Conservation (phyloP, 352 stramenopile species). For the Globisporangium heterothallicum region DNA sequence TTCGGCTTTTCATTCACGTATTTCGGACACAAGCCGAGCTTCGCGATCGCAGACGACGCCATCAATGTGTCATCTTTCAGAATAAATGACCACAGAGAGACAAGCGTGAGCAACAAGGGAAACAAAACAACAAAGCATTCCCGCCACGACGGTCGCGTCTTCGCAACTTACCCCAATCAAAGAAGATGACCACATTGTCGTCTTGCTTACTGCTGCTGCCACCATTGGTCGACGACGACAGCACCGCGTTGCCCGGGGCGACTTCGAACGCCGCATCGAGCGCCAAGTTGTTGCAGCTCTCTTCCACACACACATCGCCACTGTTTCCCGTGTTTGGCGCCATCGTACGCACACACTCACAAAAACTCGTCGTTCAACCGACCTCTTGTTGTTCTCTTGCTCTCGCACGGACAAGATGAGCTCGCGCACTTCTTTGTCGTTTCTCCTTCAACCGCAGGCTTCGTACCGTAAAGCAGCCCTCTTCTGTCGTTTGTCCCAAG, state of each 20-base stretch:
- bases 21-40: conserved; percentile 76
- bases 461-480: no score
- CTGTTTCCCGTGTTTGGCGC: conserved; percentile 48
- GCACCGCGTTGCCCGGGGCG: conserved; percentile 19
- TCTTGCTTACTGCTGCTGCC: conserved; percentile 25
- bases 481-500: no score
- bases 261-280: conserved; percentile 49
- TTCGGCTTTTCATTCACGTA: conserved; percentile 81
- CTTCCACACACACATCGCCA: conserved; percentile 62
- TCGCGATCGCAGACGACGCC: conserved; percentile 75
- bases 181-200: conserved; percentile 76
- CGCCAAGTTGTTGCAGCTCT: conserved; percentile 39
- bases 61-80: conserved; percentile 71
- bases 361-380: no score
- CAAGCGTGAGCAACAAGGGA: conserved; percentile 1
- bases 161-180: conserved; percentile 87
- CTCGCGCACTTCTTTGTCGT: no score
- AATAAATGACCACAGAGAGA: conserved; percentile 7
- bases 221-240: conserved; percentile 23
- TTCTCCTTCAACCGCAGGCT: no score
- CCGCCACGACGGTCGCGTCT: no score
- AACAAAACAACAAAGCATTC: no score
- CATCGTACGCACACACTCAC: no score
- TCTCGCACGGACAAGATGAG: no score
- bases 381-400: neutral